Evolutionary conservation across 2,329 filamentous ascomycete genomes (phyloP), one percentile per base, ranked within the genome.

Genomic region (Colletotrichum limetticola): DNA sequence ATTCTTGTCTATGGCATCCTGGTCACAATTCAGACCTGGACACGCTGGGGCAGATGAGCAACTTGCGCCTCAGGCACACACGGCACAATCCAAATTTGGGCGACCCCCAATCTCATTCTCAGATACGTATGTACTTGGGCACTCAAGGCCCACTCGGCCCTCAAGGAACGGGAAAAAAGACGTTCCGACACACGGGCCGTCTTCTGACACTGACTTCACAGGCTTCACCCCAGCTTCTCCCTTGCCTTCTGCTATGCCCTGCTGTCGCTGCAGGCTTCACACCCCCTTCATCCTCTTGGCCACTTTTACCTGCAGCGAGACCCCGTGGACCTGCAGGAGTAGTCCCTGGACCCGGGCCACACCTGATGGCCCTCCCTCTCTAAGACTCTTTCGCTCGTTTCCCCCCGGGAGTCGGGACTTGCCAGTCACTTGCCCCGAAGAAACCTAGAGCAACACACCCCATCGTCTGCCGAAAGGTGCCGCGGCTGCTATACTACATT

Each of bases 271-370:
- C 61, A 52, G 30, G 56, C 55, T 60, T 72, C 56, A 65, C 66
- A 65, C 46, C 46, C 57, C 62, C 32, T 57, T 60, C 26, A 19
- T 42, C 46, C n/a, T 52, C 59, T 35, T 28, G 55, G 59, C 66
- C 55, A 60, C 70, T 59, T 30, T 69, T 60, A 24, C 61, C 28
- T 71, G 68, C 49, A 74, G 57, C 8, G 52, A 66, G 49, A 35
- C 56, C 58, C 56, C 61, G 55, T 66, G 71, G 53, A 61, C 71
- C 71, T 73, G 71, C 67, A 73, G 71, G 52, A 71, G 32, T 46
- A 46, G 46, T 72, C 60, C 53, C 70, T 65, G 66, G n/a, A 56
- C 53, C 26, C 26, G 46, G 30, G 58, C 69, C 64, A 63, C 58
- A 57, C 37, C 52, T n/a, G 58, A 28, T 30, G 63, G 53, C 16